phyloP scores from a whole-genome alignment of 257 asterid species.

The Solanum megistacrolobum region DNA sequence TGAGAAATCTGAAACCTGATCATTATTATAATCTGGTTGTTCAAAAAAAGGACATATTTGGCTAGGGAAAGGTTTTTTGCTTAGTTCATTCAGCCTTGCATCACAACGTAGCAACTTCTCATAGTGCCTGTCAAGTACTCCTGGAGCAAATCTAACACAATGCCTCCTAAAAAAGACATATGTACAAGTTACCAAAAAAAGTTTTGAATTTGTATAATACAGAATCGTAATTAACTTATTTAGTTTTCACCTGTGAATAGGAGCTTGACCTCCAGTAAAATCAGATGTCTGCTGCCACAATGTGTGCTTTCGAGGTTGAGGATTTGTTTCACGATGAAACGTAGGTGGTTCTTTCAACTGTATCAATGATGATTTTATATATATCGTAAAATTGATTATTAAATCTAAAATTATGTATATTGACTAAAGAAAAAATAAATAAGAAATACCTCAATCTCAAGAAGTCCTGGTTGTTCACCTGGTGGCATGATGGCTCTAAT shows the following conservation, averaged over 20 bases:
- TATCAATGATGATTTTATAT: background rate
- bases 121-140: constrained; percentile 40
- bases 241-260: constrained; percentile 32
- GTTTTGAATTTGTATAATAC: background rate
- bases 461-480: constrained; percentile 19
- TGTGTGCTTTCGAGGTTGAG: constrained; percentile 74
- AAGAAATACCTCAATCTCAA: constrained; percentile 47
- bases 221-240: background rate
- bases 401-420: background rate
- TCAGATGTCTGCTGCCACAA: constrained; percentile 52
- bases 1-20: constrained; percentile 5
- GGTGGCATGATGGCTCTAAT: constrained; percentile 24
- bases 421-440: background rate
- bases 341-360: constrained; percentile 52
- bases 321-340: constrained; percentile 41
- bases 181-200: background rate
- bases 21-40: background rate
- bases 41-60: constrained; percentile 29
- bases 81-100: constrained; percentile 14
- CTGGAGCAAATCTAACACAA: constrained; percentile 30
- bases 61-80: constrained; percentile 39
- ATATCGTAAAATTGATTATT: background rate
- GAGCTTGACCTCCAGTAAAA: constrained; percentile 72
- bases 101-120: constrained; percentile 42
- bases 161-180: constrained; percentile 38